phyloP scores from a whole-genome alignment of 768 basidiomycete species.

The Leccinum subgranulosum region DNA sequence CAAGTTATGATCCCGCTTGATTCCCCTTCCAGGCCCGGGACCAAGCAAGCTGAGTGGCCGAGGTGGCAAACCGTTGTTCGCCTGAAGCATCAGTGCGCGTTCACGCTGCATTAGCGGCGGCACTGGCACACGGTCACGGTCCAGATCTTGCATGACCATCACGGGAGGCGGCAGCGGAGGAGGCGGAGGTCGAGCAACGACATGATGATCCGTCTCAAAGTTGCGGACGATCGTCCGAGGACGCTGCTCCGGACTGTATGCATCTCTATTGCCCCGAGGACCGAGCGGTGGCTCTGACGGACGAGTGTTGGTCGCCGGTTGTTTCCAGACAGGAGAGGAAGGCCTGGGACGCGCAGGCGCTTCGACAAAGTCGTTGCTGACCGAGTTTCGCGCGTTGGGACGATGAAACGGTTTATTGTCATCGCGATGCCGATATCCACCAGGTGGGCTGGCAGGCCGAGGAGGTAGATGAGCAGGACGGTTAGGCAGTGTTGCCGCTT shows the following conservation, averaged over 20 bases:
- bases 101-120: slow-evolving; percentile 29
- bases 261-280: slow-evolving; percentile 8
- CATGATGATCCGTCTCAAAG: not conserved
- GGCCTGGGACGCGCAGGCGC: slow-evolving; percentile 3
- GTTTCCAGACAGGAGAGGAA: slow-evolving; percentile 1
- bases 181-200: not conserved
- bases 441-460: slow-evolving; percentile 19
- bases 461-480: slow-evolving; percentile 23
- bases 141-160: slow-evolving; percentile 2
- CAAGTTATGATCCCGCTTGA: slow-evolving; percentile 15
- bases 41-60: slow-evolving; percentile 20
- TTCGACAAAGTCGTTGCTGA: slow-evolving; percentile 6
- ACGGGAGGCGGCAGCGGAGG: slow-evolving; percentile 3
- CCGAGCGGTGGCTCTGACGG: slow-evolving; percentile 4
- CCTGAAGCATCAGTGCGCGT: slow-evolving; percentile 30
- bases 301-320: slow-evolving; percentile 1
- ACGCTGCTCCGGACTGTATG: slow-evolving; percentile 8
- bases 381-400: slow-evolving; percentile 1
- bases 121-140: slow-evolving; percentile 8
- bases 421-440: slow-evolving; percentile 8
- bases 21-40: slow-evolving; percentile 13
- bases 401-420: not conserved
- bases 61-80: slow-evolving; percentile 25
- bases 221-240: slow-evolving; percentile 12
- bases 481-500: not conserved